Conservation (phyloP, 208 protist species). For the Angomonas desouzai region DNA sequence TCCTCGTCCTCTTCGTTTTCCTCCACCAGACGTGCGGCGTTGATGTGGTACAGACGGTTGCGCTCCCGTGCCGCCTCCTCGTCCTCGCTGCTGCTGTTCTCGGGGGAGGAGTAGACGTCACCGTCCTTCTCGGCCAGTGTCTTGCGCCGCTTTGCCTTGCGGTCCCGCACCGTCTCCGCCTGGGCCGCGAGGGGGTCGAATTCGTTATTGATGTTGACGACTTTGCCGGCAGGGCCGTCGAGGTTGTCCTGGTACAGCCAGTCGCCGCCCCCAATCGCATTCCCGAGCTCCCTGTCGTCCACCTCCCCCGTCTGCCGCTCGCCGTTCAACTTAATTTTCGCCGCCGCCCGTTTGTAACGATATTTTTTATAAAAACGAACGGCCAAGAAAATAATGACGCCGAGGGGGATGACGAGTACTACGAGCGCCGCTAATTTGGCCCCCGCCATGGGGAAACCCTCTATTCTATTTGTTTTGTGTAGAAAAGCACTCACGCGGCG, state of each 20-base stretch:
- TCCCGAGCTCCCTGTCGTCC: conserved; percentile 46
- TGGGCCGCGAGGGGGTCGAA: conserved; percentile 73
- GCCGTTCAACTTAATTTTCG: conserved; percentile 42
- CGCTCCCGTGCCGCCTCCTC: background rate
- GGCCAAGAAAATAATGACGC: conserved; percentile 19
- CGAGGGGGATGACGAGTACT: conserved; percentile 39
- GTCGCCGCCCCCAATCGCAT: conserved; percentile 33
- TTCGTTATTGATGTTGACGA: conserved; percentile 7
- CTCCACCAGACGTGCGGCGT: conserved; percentile 1
- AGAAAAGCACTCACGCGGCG: no score
- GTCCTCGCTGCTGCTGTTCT: conserved; percentile 2
- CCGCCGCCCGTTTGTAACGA: conserved; percentile 24
- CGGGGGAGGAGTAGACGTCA: conserved; percentile 5
- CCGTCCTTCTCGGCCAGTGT: conserved; percentile 19
- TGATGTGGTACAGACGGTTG: background rate
- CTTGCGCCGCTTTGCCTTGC: conserved; percentile 28
- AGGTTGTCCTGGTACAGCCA: conserved; percentile 24
- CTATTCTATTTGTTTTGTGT: no score
- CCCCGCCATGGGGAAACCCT: no score
- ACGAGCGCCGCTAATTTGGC: conserved; percentile 29
- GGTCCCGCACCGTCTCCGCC: conserved; percentile 37
- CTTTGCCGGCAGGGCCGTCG: background rate
- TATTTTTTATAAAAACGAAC: conserved; percentile 31
- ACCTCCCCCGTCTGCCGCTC: conserved; percentile 36
- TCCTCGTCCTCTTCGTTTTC: background rate